phyloP scores from a whole-genome alignment of 176 grass and related monocot species.

The Zoysia pacifica region DNA sequence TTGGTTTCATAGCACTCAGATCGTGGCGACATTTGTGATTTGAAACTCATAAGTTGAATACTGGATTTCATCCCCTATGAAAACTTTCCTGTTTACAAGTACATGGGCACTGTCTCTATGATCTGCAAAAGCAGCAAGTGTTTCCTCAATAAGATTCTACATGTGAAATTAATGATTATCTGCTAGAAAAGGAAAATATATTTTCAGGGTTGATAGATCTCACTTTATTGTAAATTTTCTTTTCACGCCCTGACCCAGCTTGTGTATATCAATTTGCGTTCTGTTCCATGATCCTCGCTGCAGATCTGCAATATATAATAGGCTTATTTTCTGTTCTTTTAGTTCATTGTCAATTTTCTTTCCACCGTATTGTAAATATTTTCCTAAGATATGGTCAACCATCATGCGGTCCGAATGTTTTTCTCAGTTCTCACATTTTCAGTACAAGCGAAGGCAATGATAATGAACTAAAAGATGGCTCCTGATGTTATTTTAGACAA shows the following conservation, averaged over 20 bases:
- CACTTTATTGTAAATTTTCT: background rate
- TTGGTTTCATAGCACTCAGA: background rate
- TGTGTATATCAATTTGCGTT: background rate
- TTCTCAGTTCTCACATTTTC: background rate
- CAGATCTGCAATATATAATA: background rate
- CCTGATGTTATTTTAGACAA: background rate
- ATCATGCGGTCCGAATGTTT: background rate
- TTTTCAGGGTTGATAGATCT: background rate
- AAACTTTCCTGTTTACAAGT: background rate
- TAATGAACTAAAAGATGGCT: conserved; percentile 3
- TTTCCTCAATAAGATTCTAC: conserved; percentile 10
- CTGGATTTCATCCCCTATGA: conserved; percentile 18
- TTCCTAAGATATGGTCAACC: background rate
- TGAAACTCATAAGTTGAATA: background rate
- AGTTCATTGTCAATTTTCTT: too few species aligned
- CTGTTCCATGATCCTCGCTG: background rate
- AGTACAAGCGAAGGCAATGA: background rate
- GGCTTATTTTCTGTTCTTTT: background rate
- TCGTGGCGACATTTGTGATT: background rate
- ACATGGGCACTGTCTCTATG: background rate
- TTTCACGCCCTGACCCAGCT: background rate
- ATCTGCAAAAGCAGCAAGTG: background rate
- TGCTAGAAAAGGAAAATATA: background rate
- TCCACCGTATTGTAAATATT: too few species aligned
- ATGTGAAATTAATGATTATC: conserved; percentile 9